phyloP scores from a whole-genome alignment of 495 filamentous ascomycete genomes.

The Hapsidospora chrysogenum region DNA sequence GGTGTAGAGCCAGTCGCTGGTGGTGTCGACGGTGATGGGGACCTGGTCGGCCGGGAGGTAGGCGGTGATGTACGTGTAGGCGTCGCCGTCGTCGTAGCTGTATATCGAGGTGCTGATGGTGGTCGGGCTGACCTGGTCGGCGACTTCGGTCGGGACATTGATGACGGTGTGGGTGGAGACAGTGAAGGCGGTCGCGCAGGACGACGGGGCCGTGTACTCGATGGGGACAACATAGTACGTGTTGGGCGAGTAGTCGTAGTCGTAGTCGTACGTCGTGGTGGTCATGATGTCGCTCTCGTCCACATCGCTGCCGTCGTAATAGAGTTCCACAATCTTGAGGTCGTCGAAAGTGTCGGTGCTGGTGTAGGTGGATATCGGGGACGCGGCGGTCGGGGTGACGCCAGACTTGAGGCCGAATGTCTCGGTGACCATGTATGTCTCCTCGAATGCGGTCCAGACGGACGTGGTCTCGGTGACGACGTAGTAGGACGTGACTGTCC shows the following conservation, averaged over 20 bases:
- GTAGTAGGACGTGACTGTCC: not conserved
- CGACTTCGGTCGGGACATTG: constrained; percentile 16
- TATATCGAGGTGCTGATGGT: constrained; percentile 11
- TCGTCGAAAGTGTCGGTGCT: constrained; percentile 8
- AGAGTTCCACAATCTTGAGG: constrained; percentile 17
- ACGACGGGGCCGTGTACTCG: constrained; percentile 18
- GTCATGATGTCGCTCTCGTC: constrained; percentile 2
- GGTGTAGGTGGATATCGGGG: constrained; percentile 16
- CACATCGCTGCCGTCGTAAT: constrained; percentile 16
- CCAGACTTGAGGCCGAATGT: constrained; percentile 6
- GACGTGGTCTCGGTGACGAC: not conserved
- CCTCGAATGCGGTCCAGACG: not conserved
- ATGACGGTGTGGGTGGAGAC: constrained; percentile 15
- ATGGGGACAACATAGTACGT: constrained; percentile 19
- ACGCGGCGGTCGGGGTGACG: constrained; percentile 11
- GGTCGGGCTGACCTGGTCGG: constrained; percentile 12
- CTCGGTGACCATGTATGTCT: constrained; percentile 5
- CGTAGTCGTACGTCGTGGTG: constrained; percentile 6
- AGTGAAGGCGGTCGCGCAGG: constrained; percentile 17
- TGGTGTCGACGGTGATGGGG: constrained; percentile 1
- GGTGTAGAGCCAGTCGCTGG: constrained; percentile 6
- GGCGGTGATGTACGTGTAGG: constrained; percentile 3
- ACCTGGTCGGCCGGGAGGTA: constrained; percentile 3
- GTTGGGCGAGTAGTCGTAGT: constrained; percentile 4
- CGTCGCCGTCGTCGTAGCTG: constrained; percentile 5